Conservation (phyloP, 2,329 filamentous ascomycete species). For the Neopestalotiopsis sp. region DNA sequence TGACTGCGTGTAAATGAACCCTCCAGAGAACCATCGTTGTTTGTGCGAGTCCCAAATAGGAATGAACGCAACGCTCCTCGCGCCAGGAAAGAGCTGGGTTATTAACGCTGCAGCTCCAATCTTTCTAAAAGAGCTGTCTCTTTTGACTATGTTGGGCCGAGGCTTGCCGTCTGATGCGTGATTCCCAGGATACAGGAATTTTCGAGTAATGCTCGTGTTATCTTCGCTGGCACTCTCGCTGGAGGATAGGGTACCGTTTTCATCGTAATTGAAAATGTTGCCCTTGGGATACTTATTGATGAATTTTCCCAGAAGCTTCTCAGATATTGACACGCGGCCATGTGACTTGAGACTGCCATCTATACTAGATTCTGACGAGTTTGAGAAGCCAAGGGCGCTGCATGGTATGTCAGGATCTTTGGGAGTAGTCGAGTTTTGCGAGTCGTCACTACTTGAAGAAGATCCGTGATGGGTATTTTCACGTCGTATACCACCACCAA, state of each 20-base stretch:
- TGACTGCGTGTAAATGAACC: slow-evolving; percentile 52
- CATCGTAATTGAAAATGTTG: slow-evolving; percentile 50
- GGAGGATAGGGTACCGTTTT: slow-evolving; percentile 39
- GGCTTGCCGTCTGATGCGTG: neutral
- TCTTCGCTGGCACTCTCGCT: slow-evolving; percentile 29
- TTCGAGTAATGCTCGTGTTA: neutral
- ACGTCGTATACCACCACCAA: slow-evolving; percentile 18
- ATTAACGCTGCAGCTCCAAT: neutral
- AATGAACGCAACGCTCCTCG: slow-evolving; percentile 51
- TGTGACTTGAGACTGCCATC: slow-evolving; percentile 25
- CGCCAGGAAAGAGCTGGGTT: slow-evolving; percentile 43
- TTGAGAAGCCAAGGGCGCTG: slow-evolving; percentile 45
- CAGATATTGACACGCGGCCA: slow-evolving; percentile 32
- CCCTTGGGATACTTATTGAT: slow-evolving; percentile 50
- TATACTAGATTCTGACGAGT: slow-evolving; percentile 37
- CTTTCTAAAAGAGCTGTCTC: neutral
- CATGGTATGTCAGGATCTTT: slow-evolving; percentile 30
- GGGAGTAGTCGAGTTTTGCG: slow-evolving; percentile 7
- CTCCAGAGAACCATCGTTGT: slow-evolving; percentile 54
- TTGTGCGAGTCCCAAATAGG: slow-evolving; percentile 52
- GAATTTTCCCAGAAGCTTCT: slow-evolving; percentile 45
- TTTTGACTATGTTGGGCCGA: neutral
- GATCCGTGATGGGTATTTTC: neutral
- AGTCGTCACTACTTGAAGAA: slow-evolving; percentile 6
- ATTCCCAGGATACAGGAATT: neutral